Evolutionary conservation across 768 basidiomycete species (phyloP).

Genomic region (Mycena amicta): DNA sequence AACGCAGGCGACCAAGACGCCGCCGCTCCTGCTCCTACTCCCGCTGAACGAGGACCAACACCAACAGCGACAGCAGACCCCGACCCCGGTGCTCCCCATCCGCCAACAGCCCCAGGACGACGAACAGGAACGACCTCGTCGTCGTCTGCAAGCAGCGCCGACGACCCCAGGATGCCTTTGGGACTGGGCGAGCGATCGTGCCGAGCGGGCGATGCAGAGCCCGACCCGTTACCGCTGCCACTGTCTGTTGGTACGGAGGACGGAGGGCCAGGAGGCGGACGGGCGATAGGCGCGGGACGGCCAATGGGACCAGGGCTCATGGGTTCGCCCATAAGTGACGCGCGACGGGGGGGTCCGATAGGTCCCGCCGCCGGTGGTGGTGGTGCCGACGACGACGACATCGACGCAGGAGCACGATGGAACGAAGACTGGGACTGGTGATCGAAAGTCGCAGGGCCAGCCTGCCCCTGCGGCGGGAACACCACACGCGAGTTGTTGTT

Average conservation of each 20-base stretch:
- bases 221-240: slow-evolving; percentile 44
- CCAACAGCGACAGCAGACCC: background rate
- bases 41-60: too few relatives aligned
- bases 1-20: too few relatives aligned
- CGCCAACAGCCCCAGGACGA: slow-evolving; percentile 33
- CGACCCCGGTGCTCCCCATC: slow-evolving; percentile 16
- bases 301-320: slow-evolving; percentile 61
- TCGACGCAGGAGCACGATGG: slow-evolving; percentile 50
- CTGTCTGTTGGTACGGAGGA: slow-evolving; percentile 25
- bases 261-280: slow-evolving; percentile 45
- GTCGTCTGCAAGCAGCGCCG: slow-evolving; percentile 76
- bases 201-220: slow-evolving; percentile 58
- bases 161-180: slow-evolving; percentile 75
- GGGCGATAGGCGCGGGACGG: slow-evolving; percentile 71
- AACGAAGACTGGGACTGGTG: slow-evolving; percentile 33
- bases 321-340: slow-evolving; percentile 38
- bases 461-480: too few relatives aligned
- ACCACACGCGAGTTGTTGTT: too few relatives aligned
- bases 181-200: slow-evolving; percentile 46
- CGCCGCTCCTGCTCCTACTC: too few relatives aligned
- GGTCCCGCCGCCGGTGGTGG: slow-evolving; percentile 28
- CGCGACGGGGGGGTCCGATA: slow-evolving; percentile 47
- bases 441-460: slow-evolving; percentile 61
- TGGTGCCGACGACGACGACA: slow-evolving; percentile 60
- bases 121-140: slow-evolving; percentile 69